Conservation (phyloP, 192 early-diverging fungal genomes). For the Coemansia sp. region DNA sequence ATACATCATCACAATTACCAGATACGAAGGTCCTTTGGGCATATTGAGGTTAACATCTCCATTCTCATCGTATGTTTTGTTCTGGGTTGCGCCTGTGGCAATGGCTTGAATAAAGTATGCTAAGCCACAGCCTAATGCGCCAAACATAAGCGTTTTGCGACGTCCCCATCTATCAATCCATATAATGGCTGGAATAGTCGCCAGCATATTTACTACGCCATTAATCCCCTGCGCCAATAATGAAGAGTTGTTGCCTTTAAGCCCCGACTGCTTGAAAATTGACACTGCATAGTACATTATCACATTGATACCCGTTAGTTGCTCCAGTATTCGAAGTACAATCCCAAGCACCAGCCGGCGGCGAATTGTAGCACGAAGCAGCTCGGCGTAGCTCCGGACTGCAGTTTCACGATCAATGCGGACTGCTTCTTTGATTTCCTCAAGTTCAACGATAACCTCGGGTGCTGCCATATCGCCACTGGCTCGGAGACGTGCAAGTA, state of each 20-base stretch:
- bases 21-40: slow-evolving; percentile 47
- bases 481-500: slow-evolving; percentile 70
- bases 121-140: slow-evolving; percentile 55
- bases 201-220: slow-evolving; percentile 77
- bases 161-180: slow-evolving; percentile 83
- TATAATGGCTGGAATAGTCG: slow-evolving; percentile 83
- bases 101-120: slow-evolving; percentile 43
- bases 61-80: slow-evolving; percentile 21
- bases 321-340: slow-evolving; percentile 73
- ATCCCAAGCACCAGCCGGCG: slow-evolving; percentile 69
- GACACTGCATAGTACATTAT: slow-evolving; percentile 78
- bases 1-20: slow-evolving; percentile 72
- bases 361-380: slow-evolving; percentile 55
- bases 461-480: slow-evolving; percentile 57
- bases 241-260: slow-evolving; percentile 53
- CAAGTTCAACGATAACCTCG: slow-evolving; percentile 61
- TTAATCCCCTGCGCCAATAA: slow-evolving; percentile 69
- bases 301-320: slow-evolving; percentile 85
- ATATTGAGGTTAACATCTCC: slow-evolving; percentile 37
- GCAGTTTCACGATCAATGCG: slow-evolving; percentile 63
- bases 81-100: slow-evolving; percentile 31
- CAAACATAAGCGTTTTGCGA: slow-evolving; percentile 71
- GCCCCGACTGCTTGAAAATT: slow-evolving; percentile 58
- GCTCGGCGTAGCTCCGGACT: slow-evolving; percentile 62
- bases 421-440: slow-evolving; percentile 70